Conservation (phyloP, 2,329 filamentous ascomycete species). For the Fusarium succisae region DNA sequence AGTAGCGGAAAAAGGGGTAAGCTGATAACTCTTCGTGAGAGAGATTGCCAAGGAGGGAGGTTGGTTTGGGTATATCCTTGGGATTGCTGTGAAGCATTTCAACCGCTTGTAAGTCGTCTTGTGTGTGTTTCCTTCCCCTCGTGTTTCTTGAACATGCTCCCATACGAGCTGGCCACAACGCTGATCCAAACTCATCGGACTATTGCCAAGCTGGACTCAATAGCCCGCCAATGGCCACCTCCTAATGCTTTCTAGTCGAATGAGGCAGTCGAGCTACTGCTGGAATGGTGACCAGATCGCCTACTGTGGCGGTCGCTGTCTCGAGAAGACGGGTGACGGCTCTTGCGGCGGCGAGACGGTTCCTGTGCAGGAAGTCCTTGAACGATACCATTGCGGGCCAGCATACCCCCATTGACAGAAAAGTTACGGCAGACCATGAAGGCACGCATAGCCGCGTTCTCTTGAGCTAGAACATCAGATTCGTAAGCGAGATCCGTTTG, state of each 20-base stretch:
- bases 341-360: conserved; percentile 60
- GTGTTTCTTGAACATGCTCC: conserved; percentile 21
- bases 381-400: conserved; percentile 73
- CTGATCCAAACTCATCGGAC: conserved; percentile 25
- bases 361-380: conserved; percentile 70
- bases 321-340: conserved; percentile 60
- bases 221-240: conserved; percentile 1
- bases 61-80: conserved; percentile 44
- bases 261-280: conserved; percentile 70
- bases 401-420: conserved; percentile 95
- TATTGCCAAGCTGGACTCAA: conserved; percentile 8
- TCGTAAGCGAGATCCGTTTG: conserved; percentile 88
- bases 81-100: conserved; percentile 52
- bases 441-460: conserved; percentile 93
- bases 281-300: conserved; percentile 67
- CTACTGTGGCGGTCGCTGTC: conserved; percentile 58
- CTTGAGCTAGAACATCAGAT: conserved; percentile 83
- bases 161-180: conserved; percentile 19
- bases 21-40: conserved; percentile 34
- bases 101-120: conserved; percentile 48
- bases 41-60: conserved; percentile 40
- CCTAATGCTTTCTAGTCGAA: conserved; percentile 56
- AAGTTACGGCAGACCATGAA: conserved; percentile 99
- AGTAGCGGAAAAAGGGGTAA: not conserved
- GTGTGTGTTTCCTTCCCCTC: conserved; percentile 27